Percentiles rank a stretch among this genome's conserved stretches.
Evolutionary conservation across 345 rosid genomes (phyloP).

Genomic region (Combretum micranthum): DNA sequence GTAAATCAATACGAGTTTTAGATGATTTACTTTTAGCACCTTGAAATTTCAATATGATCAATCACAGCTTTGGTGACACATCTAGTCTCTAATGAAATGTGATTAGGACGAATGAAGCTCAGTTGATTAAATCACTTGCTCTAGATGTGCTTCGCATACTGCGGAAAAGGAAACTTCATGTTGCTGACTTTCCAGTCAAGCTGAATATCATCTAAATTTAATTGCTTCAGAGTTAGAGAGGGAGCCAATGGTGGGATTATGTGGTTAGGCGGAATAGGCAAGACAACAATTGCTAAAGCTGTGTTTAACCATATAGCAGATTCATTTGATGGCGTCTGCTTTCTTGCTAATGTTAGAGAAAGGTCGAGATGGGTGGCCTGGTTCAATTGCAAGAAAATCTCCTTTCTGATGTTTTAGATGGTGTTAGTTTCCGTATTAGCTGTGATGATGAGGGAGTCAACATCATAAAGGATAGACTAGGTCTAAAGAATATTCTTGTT

Average conservation of each 20-base stretch:
- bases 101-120: too few species aligned
- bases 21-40: too few species aligned
- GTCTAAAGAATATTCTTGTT: constrained; percentile 8
- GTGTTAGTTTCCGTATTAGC: not conserved
- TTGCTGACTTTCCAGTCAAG: constrained; percentile 4
- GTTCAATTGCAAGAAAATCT: constrained; percentile 11
- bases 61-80: too few species aligned
- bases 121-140: too few species aligned
- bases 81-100: too few species aligned
- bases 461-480: not conserved
- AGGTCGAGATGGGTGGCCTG: constrained; percentile 2
- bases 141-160: too few species aligned
- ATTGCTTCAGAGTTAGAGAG: not conserved
- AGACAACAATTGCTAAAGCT: constrained; percentile 17
- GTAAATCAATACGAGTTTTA: too few species aligned
- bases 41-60: too few species aligned
- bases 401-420: constrained; percentile 2
- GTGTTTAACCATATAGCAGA: constrained; percentile 11
- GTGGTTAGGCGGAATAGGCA: constrained; percentile 5
- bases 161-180: not conserved
- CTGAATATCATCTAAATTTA: not conserved
- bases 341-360: constrained; percentile 30
- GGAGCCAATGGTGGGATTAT: constrained; percentile 7
- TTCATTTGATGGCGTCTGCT: constrained; percentile 23
- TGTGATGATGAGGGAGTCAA: not conserved